These are phyloP conservation scores for Cystobasidium slooffiae DNA, from an alignment of 1,284 basidiomycete genomes.

Conservation along the genomic window DNA sequence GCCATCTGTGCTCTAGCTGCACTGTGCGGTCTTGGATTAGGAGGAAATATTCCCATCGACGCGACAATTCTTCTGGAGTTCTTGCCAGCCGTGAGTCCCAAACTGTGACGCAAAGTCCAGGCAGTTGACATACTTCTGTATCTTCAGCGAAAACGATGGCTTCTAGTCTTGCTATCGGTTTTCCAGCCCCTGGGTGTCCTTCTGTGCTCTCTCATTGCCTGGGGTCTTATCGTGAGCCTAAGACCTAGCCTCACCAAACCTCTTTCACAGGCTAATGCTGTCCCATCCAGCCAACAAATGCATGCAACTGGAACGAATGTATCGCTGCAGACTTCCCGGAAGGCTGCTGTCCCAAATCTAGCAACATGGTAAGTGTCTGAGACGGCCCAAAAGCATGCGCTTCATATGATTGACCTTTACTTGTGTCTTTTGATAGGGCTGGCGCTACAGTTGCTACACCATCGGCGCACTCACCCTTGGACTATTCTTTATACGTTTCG, in stretches of 20 bases:
- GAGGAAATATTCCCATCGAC: conserved; percentile 65
- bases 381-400: no score
- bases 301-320: conserved; percentile 52
- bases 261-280: no score
- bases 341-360: conserved; percentile 62
- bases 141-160: conserved; percentile 41
- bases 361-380: conserved; percentile 56
- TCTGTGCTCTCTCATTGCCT: conserved; percentile 59
- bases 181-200: conserved; percentile 61
- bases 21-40: conserved; percentile 43
- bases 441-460: conserved; percentile 71
- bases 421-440: no score
- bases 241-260: no score
- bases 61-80: conserved; percentile 72
- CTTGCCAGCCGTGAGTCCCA: conserved; percentile 49
- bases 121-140: no score
- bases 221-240: conserved; percentile 37
- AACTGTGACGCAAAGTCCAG: no score
- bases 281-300: conserved; percentile 52
- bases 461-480: conserved; percentile 57
- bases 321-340: conserved; percentile 19
- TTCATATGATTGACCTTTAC: no score
- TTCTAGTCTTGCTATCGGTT: conserved; percentile 45
- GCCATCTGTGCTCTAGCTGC: conserved; percentile 57
- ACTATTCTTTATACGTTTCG: conserved; percentile 68